Evolutionary conservation across 495 filamentous ascomycete species (phyloP).

Genomic region (Bryoglossum gracile): DNA sequence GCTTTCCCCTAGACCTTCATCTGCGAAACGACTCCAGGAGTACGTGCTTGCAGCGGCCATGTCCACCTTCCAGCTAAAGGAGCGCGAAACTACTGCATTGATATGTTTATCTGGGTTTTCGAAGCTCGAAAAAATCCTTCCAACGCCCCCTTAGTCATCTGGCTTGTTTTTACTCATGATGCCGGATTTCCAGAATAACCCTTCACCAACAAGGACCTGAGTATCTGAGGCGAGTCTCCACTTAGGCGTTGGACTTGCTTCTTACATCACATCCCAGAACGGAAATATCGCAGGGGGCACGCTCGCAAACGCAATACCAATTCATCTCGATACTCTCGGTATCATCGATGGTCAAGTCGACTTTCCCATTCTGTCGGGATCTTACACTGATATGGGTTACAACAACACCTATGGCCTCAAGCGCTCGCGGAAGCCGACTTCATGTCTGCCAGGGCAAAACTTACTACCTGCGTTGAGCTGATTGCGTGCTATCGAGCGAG

Average conservation of each 20-base stretch:
- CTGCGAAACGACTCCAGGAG: constrained; percentile 44
- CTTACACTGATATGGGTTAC: constrained; percentile 42
- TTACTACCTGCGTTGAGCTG: background rate
- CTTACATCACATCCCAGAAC: constrained; percentile 44
- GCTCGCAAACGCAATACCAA: constrained; percentile 32
- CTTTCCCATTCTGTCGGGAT: constrained; percentile 36
- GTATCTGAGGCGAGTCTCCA: constrained; percentile 47
- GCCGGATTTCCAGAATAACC: constrained; percentile 40
- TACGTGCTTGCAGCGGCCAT: constrained; percentile 48
- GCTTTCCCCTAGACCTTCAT: constrained; percentile 25
- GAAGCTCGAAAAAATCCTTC: constrained; percentile 40
- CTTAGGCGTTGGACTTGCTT: constrained; percentile 42
- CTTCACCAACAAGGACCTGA: constrained; percentile 35
- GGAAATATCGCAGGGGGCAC: constrained; percentile 30
- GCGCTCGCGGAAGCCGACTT: constrained; percentile 8
- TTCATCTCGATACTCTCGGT: constrained; percentile 45
- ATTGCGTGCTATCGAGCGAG: background rate
- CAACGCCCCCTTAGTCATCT: constrained; percentile 43
- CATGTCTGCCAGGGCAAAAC: constrained; percentile 11
- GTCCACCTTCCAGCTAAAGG: constrained; percentile 29
- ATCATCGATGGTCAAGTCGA: constrained; percentile 51
- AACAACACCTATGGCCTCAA: constrained; percentile 30
- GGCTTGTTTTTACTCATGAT: constrained; percentile 50
- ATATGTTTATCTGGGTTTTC: constrained; percentile 50
- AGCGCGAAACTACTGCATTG: constrained; percentile 34